A percentile compares a stretch with the other conserved stretches of the same genome.
Conservation (phyloP, 2,329 filamentous ascomycete genomes). For the Gnomoniopsis sp. region DNA sequence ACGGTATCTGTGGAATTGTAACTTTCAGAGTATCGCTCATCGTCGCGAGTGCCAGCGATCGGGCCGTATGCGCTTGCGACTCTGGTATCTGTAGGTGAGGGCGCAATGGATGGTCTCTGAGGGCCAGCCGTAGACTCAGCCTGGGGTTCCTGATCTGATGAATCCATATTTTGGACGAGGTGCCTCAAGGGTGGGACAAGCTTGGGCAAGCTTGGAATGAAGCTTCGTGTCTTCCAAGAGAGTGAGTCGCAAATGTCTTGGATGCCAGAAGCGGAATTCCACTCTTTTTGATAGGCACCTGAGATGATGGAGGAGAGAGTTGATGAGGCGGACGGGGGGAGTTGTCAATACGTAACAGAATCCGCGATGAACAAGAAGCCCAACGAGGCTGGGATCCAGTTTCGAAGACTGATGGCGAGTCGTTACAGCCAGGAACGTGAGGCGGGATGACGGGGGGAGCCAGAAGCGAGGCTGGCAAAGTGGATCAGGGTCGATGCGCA, state of each 20-base stretch:
- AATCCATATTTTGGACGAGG: constrained; percentile 40
- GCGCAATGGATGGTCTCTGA: constrained; percentile 27
- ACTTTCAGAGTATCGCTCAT: constrained; percentile 46
- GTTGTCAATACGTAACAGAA: neutral
- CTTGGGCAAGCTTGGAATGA: neutral
- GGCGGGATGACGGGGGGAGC: neutral
- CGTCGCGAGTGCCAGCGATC: constrained; percentile 33
- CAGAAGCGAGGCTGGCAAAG: neutral
- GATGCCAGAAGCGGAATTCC: neutral
- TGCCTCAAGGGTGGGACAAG: neutral
- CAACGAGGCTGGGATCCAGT: neutral
- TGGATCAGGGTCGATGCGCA: neutral
- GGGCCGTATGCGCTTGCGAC: constrained; percentile 36
- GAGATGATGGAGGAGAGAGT: neutral
- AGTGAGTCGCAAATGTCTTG: constrained; percentile 4
- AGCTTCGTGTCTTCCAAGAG: neutral
- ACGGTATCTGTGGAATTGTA: constrained; percentile 59
- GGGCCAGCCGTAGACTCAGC: constrained; percentile 7
- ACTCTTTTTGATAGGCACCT: neutral
- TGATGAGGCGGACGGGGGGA: neutral
- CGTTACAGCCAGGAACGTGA: neutral
- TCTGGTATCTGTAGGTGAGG: constrained; percentile 51
- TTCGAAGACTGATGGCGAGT: neutral
- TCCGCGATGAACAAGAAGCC: neutral
- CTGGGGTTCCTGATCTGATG: constrained; percentile 27